Base-by-base conservation (phyloP, 2,329 filamentous ascomycete species). In the Apiospora pterosperma region DNA sequence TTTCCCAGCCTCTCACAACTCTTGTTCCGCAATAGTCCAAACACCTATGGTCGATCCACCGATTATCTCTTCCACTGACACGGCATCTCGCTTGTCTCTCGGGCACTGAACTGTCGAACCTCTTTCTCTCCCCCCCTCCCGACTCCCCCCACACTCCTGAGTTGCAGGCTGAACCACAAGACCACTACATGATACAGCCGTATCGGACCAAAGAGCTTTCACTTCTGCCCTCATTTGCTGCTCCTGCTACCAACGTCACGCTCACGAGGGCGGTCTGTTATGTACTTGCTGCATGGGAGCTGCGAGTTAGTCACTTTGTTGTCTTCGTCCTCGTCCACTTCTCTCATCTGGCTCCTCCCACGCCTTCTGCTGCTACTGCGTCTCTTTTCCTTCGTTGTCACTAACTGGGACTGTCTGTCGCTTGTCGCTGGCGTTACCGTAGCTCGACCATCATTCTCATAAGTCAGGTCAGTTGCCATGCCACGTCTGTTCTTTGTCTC, bases 341-440 rank as follows among this genome's bases (percentile, higher is more conserved):
- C 71, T 70, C 69, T 66, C 69, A 70, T 71, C 69, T 66, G 68
- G 67, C 67, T 71, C 68, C 70, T 67, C 71, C 71, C 73, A 73
- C 74, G 74, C 73, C 68, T 70, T 73, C 69, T 72, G 72, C 71
- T 75, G 73, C 69, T 72, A 71, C 72, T 75, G 73, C 70, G 69
- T 72, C 74, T 72, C 70, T 72, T 66, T n/a, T 69, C 69, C 68
- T 72, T 38, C 52, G 25, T 34, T 64, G 31, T 44, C 59, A 62
- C 55, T 60, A 58, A 39, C 34, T 48, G 44, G 39, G 59, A 48
- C 55, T 66, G 61, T 44, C 64, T 65, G 60, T 65, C 65, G 65
- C 62, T 66, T 65, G 65, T 52, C 62, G 65, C 28, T 61, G 63
- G 69, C 69, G 70, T 71, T 71, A 67, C 71, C 71, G 67, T 71